Evolutionary conservation across 805 yeast species (phyloP), one percentile per base, ranked within the genome.

Genomic region (Barnettozyma californica): DNA sequence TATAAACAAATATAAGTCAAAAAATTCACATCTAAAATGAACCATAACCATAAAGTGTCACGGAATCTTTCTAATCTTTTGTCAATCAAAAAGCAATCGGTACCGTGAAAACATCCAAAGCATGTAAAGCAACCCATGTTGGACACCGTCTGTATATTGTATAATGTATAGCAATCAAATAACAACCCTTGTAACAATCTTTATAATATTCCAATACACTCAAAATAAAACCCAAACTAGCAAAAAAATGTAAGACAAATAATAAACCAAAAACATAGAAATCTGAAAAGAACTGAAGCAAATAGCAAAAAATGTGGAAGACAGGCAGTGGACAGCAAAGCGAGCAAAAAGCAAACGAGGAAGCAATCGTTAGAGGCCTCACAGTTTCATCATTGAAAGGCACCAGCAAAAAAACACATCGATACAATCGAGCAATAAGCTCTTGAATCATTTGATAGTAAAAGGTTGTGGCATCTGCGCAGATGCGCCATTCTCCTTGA

Each of bases 401-500:
- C 33, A 29, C 11, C 33, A 7, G 9, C 31, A 25, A 25, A 25
- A 25, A 25, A 14, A 27, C 9, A 27, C n/a, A 29, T 11, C 4
- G 33, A 14, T 29, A 29, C 4, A 13, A 3, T 13, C 6, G n/a
- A 29, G 33, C 11, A 13, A 29, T 21, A 11, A 36, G 9, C 38
- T 35, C 38, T 26, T 11, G 19, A 20, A 9, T 36, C 31, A 41
- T 36, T 41, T 46, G 42, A 46, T 41, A 11, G 5, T 31, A 18
- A 37, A 39, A 35, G 44, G 19, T 10, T 35, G 44, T 7, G 21
- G 36, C 31, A 29, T 19, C 16, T 10, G 11, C 7, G 33, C 33
- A 33, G 21, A 18, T 21, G 36, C 19, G 31, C 8, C n/a, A 25
- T 39, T 37, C 19, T 33, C 43, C 23, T 50, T 46, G 7, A 51